These are phyloP conservation scores for Medicago arabica DNA, from an alignment of 306 rosid species.

Conservation along the genomic window DNA sequence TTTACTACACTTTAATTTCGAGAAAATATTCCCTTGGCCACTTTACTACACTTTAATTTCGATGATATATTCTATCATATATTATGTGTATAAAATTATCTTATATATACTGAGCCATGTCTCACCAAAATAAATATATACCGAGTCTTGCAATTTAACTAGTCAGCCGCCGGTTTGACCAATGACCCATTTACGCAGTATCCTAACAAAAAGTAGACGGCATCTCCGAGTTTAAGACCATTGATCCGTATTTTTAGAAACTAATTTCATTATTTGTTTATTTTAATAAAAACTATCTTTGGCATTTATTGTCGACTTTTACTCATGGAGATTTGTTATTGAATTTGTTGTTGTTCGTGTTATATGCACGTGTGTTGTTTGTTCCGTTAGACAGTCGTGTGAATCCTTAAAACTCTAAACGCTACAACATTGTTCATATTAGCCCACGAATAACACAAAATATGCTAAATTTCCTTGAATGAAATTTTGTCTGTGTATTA, in stretches of 20 bases:
- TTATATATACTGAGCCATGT: too few species aligned
- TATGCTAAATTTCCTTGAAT: neutral
- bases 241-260: too few species aligned
- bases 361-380: neutral
- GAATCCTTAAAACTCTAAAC: neutral
- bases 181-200: neutral
- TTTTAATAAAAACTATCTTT: neutral
- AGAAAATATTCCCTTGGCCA: neutral
- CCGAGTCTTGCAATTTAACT: neutral
- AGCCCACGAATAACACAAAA: neutral
- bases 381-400: neutral
- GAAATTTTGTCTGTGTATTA: neutral
- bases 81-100: neutral
- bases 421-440: slow-evolving; percentile 1
- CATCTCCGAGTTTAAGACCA: too few species aligned
- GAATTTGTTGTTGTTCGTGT: slow-evolving; percentile 28
- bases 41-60: neutral
- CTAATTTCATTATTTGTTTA: neutral
- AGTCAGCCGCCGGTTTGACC: neutral
- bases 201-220: neutral
- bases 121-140: neutral
- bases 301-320: slow-evolving; percentile 15
- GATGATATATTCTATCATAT: neutral
- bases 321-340: slow-evolving; percentile 49
- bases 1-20: neutral